phyloP scores from a whole-genome alignment of 2,329 filamentous ascomycete genomes.

The Ambrosiella cleistominuta region DNA sequence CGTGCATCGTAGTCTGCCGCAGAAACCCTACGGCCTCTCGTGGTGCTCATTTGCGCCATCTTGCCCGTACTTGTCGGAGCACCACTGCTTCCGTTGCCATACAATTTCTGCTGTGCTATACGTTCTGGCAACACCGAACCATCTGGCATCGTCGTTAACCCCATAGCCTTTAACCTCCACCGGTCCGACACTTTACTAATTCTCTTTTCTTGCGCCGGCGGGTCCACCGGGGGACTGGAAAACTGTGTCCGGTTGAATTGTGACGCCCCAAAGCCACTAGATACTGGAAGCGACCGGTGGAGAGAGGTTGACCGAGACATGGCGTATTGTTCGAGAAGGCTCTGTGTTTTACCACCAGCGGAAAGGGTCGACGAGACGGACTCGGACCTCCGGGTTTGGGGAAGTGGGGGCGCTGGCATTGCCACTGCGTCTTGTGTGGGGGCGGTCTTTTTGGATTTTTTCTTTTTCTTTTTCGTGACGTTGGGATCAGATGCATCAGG shows the following conservation, averaged over 20 bases:
- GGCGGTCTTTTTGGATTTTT: slow-evolving; percentile 3
- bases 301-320: slow-evolving; percentile 8
- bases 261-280: slow-evolving; percentile 16
- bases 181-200: slow-evolving; percentile 25
- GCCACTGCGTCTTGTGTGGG: background rate
- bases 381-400: slow-evolving; percentile 2
- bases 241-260: slow-evolving; percentile 11
- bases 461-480: slow-evolving; percentile 2
- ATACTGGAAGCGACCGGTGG: slow-evolving; percentile 9
- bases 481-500: slow-evolving; percentile 8
- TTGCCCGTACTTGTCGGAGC: slow-evolving; percentile 22
- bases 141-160: slow-evolving; percentile 34
- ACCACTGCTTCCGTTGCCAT: slow-evolving; percentile 21
- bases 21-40: slow-evolving; percentile 16
- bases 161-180: slow-evolving; percentile 32
- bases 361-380: slow-evolving; percentile 11
- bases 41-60: slow-evolving; percentile 18
- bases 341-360: slow-evolving; percentile 12
- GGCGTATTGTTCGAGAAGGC: slow-evolving; percentile 10
- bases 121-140: slow-evolving; percentile 35
- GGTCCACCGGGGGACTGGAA: slow-evolving; percentile 5
- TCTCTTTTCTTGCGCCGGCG: slow-evolving; percentile 14
- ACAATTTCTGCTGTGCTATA: slow-evolving; percentile 28
- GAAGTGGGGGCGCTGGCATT: slow-evolving; percentile 6
- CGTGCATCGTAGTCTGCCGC: slow-evolving; percentile 14